Evolutionary conservation across 768 basidiomycete genomes (phyloP).

Genomic region (Fistulinella prunicolor): DNA sequence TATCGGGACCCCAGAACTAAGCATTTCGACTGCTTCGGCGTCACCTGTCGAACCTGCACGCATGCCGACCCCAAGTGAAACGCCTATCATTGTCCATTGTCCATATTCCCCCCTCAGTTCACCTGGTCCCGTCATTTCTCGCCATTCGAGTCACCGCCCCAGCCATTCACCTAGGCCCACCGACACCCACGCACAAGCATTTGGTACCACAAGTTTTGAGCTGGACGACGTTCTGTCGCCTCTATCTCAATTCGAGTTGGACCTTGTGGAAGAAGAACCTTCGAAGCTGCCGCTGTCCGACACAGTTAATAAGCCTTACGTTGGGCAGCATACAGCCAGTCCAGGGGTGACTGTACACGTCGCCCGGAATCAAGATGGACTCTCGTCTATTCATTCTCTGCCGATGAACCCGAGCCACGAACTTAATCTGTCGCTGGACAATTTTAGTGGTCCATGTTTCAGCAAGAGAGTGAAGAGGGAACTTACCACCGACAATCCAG

Average conservation of each 20-base stretch:
- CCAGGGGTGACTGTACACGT: not conserved
- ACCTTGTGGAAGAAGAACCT: constrained; percentile 19
- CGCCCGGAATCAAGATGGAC: not conserved
- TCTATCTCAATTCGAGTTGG: constrained; percentile 26
- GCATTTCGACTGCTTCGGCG: constrained; percentile 5
- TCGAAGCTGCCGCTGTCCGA: constrained; percentile 21
- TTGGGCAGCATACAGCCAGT: constrained; percentile 2
- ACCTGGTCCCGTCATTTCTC: not conserved
- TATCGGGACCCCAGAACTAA: constrained; percentile 11
- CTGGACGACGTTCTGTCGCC: constrained; percentile 13
- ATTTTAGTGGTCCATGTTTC: not conserved
- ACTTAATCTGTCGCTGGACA: not conserved
- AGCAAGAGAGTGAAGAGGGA: constrained; percentile 3
- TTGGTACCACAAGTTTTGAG: not conserved
- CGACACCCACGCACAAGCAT: not conserved
- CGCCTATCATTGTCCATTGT: not conserved
- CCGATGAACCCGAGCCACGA: not conserved
- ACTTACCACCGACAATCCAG: not conserved
- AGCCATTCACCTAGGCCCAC: not conserved
- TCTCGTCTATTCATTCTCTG: not conserved
- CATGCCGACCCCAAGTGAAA: not conserved
- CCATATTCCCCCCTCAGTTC: not conserved
- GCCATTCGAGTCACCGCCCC: not conserved
- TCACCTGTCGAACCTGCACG: constrained; percentile 11
- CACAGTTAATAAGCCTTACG: constrained; percentile 17